These are phyloP conservation scores for Chlamydomonas eustigma DNA, from an alignment of 139 green algal species.

Conservation along the genomic window DNA sequence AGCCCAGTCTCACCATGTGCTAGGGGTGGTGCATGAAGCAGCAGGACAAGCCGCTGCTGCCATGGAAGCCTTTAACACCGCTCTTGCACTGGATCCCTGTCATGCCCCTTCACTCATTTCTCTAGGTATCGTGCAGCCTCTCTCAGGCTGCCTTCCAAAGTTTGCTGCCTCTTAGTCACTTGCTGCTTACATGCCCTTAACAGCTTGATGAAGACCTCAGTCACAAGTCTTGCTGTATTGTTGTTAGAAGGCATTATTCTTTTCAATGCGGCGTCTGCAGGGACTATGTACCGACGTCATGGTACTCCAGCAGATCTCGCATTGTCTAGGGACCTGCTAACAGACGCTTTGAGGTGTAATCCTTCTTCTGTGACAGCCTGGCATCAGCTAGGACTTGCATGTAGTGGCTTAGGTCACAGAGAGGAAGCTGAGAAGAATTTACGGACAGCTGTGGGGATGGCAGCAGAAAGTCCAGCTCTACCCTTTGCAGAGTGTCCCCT, in stretches of 20 bases:
- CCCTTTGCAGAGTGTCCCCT: slow-evolving; percentile 14
- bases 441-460: slow-evolving; percentile 26
- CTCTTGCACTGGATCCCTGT: slow-evolving; percentile 25
- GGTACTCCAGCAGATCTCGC: slow-evolving; percentile 12
- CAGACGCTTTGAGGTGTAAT: slow-evolving; percentile 24
- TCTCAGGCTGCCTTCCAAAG: too few species aligned
- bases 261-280: background rate
- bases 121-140: too few species aligned
- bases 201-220: too few species aligned
- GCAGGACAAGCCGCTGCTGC: slow-evolving; percentile 5
- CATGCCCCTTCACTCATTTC: background rate
- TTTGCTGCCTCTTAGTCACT: too few species aligned
- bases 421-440: slow-evolving; percentile 22
- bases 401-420: slow-evolving; percentile 8
- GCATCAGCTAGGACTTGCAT: slow-evolving; percentile 21
- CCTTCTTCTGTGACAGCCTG: slow-evolving; percentile 13
- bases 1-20: background rate
- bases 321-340: slow-evolving; percentile 21
- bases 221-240: too few species aligned
- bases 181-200: too few species aligned
- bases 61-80: slow-evolving; percentile 14
- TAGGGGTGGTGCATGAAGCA: slow-evolving; percentile 20
- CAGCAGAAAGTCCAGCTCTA: slow-evolving; percentile 10
- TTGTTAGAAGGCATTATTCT: background rate
- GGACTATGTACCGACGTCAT: slow-evolving; percentile 4